Conservation (phyloP, 495 filamentous ascomycete species). For the Daldinia loculata region DNA sequence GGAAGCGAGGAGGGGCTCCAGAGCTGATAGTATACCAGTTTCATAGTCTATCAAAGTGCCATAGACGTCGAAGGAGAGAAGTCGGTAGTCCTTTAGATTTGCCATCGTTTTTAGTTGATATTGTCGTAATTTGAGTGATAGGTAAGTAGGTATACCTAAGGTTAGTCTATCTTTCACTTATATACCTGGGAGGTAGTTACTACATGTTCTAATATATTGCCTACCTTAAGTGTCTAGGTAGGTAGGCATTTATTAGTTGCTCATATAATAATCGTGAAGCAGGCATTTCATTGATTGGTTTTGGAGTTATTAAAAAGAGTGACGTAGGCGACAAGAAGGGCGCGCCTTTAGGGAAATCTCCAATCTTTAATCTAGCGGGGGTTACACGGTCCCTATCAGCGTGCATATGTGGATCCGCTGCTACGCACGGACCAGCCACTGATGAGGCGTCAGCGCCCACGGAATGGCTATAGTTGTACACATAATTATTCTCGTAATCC, state of each 20-base stretch:
- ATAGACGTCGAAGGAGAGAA: slow-evolving; percentile 64
- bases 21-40: slow-evolving; percentile 26
- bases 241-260: too few species aligned
- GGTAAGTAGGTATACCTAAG: too few species aligned
- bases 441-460: too few species aligned
- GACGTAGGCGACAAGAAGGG: slow-evolving; percentile 15
- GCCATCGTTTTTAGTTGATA: background rate
- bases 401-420: too few species aligned
- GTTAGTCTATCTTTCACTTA: too few species aligned
- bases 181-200: background rate
- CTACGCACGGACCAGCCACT: too few species aligned
- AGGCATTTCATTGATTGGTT: background rate
- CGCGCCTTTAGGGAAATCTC: slow-evolving; percentile 10
- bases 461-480: too few species aligned
- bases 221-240: too few species aligned
- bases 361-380: background rate
- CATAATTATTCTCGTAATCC: too few species aligned
- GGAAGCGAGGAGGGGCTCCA: slow-evolving; percentile 19
- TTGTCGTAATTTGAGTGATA: too few species aligned
- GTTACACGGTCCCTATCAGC: too few species aligned
- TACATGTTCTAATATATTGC: background rate
- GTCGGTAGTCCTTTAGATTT: slow-evolving; percentile 47
- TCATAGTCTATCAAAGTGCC: slow-evolving; percentile 76
- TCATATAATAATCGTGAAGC: background rate
- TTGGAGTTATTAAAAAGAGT: background rate